Base-by-base conservation (phyloP, 345 rosid species). In the Psidium guajava region DNA sequence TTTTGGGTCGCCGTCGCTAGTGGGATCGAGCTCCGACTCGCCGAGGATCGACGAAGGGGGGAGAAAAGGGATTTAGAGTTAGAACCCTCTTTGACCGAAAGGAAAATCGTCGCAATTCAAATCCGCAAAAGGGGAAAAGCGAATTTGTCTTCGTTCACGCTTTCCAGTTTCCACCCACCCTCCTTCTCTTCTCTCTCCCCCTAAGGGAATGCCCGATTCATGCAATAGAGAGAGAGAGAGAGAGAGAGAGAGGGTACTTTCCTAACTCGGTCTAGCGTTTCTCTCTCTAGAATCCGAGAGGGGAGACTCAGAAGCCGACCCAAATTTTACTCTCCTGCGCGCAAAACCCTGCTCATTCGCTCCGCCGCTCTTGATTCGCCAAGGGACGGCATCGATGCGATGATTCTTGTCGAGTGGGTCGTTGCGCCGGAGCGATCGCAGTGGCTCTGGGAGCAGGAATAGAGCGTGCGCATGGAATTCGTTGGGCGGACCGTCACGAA, bases 401-500 rank as follows among this genome's bases (percentile, higher is more conserved):
- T 69, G 80, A 69, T 69, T 22, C n/a, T 4, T 4, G 59, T 4
- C n/a, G 2, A 22, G 59, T 4, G 59, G 59, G 59, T 56, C 59
- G 59, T 54, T 9, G n/a, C 12, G 80, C 47, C 80, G 80, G 84
- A 61, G 69, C 80, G 54, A 44, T 42, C 56, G 53, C 13, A 44
- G 51, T 2, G 82, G 32, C 69, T 27, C 25, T 54, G 52, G 52
- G 52, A 10, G 52, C 12, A 3, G 13, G 52, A 50, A 50, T 50
- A 50, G 52, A 16, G 25, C 24, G 74, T 22, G 57, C 25, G 73
- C 7, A 93, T 93, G 96, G 96, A 95, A 86, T 93, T 90, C 73
- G 89, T 94, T n/a, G 98, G 97, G 36, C 90, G 91, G 91, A 83
- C 85, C 69, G 92, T 95, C 82, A 86, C 85, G 93, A 95, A 92